Percentiles rank a stretch among this genome's conserved stretches.
These are phyloP conservation scores for Phaeosphaeriaceae sp. DNA, from an alignment of 2,329 filamentous ascomycete species.

Conservation along the genomic window DNA sequence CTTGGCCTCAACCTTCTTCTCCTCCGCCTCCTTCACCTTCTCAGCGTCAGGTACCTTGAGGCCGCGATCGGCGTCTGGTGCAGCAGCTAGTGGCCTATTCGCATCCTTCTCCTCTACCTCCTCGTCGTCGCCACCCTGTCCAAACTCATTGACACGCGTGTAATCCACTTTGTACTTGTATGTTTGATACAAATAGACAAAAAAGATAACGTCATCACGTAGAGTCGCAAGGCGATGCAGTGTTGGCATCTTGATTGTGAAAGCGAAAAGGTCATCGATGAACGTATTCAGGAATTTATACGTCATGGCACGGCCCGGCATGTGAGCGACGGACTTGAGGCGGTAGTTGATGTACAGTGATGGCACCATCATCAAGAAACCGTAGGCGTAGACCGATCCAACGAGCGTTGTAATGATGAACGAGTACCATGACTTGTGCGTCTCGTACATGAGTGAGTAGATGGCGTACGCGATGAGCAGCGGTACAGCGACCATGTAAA, in stretches of 20 bases:
- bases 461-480: slow-evolving; percentile 86
- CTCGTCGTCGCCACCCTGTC: slow-evolving; percentile 92
- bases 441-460: slow-evolving; percentile 92
- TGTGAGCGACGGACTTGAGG: slow-evolving; percentile 88
- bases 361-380: slow-evolving; percentile 99
- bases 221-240: slow-evolving; percentile 91
- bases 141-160: slow-evolving; percentile 93
- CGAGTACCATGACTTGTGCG: slow-evolving; percentile 97
- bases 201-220: slow-evolving; percentile 97
- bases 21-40: slow-evolving; percentile 21
- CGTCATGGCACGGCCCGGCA: slow-evolving; percentile 95
- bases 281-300: slow-evolving; percentile 99
- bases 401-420: slow-evolving; percentile 95
- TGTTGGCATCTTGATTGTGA: slow-evolving; percentile 99
- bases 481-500: slow-evolving; percentile 91
- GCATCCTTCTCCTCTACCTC: slow-evolving; percentile 61
- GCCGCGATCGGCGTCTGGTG: slow-evolving; percentile 39
- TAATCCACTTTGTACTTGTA: slow-evolving; percentile 94
- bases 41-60: slow-evolving; percentile 31
- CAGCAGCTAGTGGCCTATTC: slow-evolving; percentile 47
- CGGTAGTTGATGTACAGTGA: slow-evolving; percentile 99
- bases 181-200: slow-evolving; percentile 93
- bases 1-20: slow-evolving; percentile 27
- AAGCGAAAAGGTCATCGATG: slow-evolving; percentile 97
- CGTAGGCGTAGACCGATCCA: slow-evolving; percentile 95